Evolutionary conservation across 371 early-diverging fungal species (phyloP).

Genomic region (Mortierella sp.): DNA sequence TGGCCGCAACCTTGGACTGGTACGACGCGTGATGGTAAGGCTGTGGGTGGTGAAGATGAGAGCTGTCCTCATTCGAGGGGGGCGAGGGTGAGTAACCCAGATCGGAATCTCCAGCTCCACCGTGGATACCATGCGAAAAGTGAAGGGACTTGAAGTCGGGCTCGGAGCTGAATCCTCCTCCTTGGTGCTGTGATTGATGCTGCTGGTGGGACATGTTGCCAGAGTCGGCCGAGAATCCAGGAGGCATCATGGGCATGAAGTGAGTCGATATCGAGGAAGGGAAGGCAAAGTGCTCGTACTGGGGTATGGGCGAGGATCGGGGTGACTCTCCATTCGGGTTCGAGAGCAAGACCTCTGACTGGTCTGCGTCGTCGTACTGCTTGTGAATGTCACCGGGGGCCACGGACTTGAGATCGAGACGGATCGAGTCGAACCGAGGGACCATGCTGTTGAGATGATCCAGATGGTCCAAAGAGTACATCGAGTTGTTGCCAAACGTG

Average conservation of each 20-base stretch:
- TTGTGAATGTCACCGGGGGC: conserved; percentile 51
- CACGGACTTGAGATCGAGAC: conserved; percentile 52
- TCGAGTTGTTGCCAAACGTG: conserved; percentile 33
- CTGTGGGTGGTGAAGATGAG: conserved; percentile 32
- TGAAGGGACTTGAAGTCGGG: conserved; percentile 34
- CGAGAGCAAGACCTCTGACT: conserved; percentile 22
- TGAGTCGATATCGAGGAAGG: conserved; percentile 50
- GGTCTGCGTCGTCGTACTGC: conserved; percentile 28
- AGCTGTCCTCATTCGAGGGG: conserved; percentile 33
- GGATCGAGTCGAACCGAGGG: conserved; percentile 49
- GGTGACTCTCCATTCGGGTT: conserved; percentile 55
- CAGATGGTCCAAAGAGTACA: conserved; percentile 48
- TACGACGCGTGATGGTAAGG: conserved; percentile 38
- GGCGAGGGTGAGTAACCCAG: conserved; percentile 33
- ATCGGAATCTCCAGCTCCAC: conserved; percentile 14
- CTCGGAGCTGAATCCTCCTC: conserved; percentile 21
- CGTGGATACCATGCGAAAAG: conserved; percentile 30
- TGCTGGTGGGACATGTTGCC: conserved; percentile 13
- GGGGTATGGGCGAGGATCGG: conserved; percentile 40
- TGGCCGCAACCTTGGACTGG: conserved; percentile 25
- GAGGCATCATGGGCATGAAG: conserved; percentile 51
- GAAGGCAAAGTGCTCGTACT: conserved; percentile 54
- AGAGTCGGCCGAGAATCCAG: conserved; percentile 25
- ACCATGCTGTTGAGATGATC: conserved; percentile 50
- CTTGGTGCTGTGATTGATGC: conserved; percentile 24